These are phyloP conservation scores for Xerocomus potaroensis DNA, from an alignment of 768 basidiomycete species.

Conservation along the genomic window DNA sequence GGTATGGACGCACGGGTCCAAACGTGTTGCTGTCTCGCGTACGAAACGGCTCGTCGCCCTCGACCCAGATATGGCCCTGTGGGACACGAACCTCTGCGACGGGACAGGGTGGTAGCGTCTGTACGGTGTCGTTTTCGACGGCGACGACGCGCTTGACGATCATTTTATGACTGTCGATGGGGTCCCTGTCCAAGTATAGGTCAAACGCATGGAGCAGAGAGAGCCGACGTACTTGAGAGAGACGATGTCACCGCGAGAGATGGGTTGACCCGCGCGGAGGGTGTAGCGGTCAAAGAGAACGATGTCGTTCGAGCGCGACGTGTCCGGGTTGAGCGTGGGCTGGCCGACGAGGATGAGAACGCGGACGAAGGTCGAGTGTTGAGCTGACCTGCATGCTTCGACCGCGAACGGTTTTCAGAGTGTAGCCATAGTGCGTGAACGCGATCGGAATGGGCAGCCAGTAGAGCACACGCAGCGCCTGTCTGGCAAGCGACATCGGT, in stretches of 20 bases:
- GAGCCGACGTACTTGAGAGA: slow-evolving; percentile 44
- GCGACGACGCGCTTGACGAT: slow-evolving; percentile 67
- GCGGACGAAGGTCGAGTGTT: background rate
- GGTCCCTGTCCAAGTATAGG: slow-evolving; percentile 44
- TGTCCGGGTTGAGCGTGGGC: slow-evolving; percentile 72
- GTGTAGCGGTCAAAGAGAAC: slow-evolving; percentile 57
- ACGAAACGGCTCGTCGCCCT: slow-evolving; percentile 42
- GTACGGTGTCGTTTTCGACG: slow-evolving; percentile 56
- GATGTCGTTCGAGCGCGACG: slow-evolving; percentile 56
- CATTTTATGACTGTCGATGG: slow-evolving; percentile 46
- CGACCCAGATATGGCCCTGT: slow-evolving; percentile 67
- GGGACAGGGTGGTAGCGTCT: slow-evolving; percentile 67
- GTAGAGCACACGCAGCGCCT: slow-evolving; percentile 35
- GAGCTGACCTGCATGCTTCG: slow-evolving; percentile 68
- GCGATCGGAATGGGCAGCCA: slow-evolving; percentile 56
- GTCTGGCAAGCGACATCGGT: background rate
- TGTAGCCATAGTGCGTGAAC: slow-evolving; percentile 47
- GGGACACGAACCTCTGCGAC: slow-evolving; percentile 52
- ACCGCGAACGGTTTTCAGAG: slow-evolving; percentile 52
- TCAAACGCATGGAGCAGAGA: too few species aligned
- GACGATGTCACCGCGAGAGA: slow-evolving; percentile 61
- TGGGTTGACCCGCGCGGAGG: slow-evolving; percentile 32
- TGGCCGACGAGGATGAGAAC: slow-evolving; percentile 38
- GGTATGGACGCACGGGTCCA: slow-evolving; percentile 56
- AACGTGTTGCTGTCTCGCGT: slow-evolving; percentile 71